phyloP scores from a whole-genome alignment of 768 basidiomycete species.

The Lentinula detonsa region DNA sequence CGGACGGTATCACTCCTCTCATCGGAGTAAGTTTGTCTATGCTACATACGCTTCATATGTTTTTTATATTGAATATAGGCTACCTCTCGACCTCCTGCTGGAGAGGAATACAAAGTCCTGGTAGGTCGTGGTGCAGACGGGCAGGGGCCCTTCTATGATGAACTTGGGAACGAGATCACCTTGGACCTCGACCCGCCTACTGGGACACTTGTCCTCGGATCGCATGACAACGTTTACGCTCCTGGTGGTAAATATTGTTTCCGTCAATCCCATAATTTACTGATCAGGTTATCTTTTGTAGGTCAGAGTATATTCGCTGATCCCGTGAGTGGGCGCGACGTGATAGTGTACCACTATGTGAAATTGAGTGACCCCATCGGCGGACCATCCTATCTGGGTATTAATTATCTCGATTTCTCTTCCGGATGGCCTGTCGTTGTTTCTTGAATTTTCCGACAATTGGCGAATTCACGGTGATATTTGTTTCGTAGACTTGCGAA shows the following conservation, averaged over 20 bases:
- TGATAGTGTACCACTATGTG: constrained; percentile 11
- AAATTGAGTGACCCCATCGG: background rate
- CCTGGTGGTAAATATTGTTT: constrained; percentile 13
- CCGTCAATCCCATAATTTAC: too few relatives aligned
- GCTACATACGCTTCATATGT: background rate
- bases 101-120: constrained; percentile 3
- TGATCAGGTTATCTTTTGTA: background rate
- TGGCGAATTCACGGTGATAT: background rate
- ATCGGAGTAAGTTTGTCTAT: constrained; percentile 9
- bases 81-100: background rate
- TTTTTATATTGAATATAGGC: background rate
- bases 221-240: constrained; percentile 22
- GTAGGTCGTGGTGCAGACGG: constrained; percentile 1
- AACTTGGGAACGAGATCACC: constrained; percentile 3
- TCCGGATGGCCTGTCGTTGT: constrained; percentile 22
- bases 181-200: background rate
- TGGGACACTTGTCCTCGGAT: constrained; percentile 19
- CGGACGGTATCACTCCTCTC: constrained; percentile 13
- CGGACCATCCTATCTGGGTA: constrained; percentile 12
- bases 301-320: constrained; percentile 12
- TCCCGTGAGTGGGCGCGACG: constrained; percentile 9
- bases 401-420: constrained; percentile 23
- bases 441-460: background rate
- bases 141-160: background rate
- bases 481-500: background rate